Percentiles rank a stretch among this genome's conserved stretches.
Evolutionary conservation across 305 asterid genomes (phyloP).

Genomic region (Salvia sclarea): DNA sequence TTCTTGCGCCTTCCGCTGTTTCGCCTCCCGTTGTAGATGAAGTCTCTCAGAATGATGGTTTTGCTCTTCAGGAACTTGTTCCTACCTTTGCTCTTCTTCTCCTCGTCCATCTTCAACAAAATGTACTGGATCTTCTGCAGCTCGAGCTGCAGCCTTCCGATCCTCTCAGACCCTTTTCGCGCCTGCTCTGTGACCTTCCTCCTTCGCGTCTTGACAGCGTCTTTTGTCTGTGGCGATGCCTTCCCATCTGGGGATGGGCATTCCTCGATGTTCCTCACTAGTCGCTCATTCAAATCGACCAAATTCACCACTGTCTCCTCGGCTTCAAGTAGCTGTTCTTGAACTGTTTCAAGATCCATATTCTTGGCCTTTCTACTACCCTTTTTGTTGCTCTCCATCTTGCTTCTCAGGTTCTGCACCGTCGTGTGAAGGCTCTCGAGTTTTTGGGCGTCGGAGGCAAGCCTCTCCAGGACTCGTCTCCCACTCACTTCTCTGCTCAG

Average conservation of each 20-base stretch:
- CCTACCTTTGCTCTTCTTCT: slow-evolving; percentile 57
- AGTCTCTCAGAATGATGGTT: slow-evolving; percentile 73
- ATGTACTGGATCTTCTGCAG: slow-evolving; percentile 81
- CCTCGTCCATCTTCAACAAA: slow-evolving; percentile 76
- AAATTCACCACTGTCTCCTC: slow-evolving; percentile 70
- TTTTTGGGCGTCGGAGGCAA: slow-evolving; percentile 68
- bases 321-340: slow-evolving; percentile 83
- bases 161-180: slow-evolving; percentile 78
- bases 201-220: slow-evolving; percentile 46
- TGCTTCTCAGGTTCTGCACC: slow-evolving; percentile 55
- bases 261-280: slow-evolving; percentile 58
- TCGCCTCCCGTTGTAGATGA: slow-evolving; percentile 62
- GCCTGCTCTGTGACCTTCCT: slow-evolving; percentile 79
- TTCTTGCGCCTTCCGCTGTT: slow-evolving; percentile 65
- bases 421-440: slow-evolving; percentile 66
- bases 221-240: slow-evolving; percentile 53
- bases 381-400: slow-evolving; percentile 56
- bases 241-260: slow-evolving; percentile 53
- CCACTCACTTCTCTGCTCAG: slow-evolving; percentile 46
- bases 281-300: slow-evolving; percentile 61
- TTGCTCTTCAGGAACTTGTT: slow-evolving; percentile 55
- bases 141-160: slow-evolving; percentile 79
- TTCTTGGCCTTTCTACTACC: slow-evolving; percentile 47
- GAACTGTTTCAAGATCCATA: slow-evolving; percentile 70
- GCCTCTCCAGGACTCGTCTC: slow-evolving; percentile 69